Percentiles rank a stretch among this genome's conserved stretches.
Conservation (phyloP, 176 grass and related monocot genomes). For the Miscanthus lutarioriparius region DNA sequence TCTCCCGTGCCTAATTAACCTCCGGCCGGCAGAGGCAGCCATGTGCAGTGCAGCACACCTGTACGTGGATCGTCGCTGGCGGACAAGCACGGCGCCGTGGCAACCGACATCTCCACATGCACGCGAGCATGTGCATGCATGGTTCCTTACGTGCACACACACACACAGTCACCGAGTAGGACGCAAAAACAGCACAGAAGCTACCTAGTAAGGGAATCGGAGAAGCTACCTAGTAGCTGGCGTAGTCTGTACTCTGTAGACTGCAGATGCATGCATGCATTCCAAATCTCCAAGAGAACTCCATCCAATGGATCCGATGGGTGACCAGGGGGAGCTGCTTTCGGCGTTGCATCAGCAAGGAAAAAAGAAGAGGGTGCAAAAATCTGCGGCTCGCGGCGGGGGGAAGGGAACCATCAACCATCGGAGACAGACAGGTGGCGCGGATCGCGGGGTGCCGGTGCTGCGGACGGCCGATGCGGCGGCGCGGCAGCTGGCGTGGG, state of each 20-base stretch:
- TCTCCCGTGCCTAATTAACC: too few relatives aligned
- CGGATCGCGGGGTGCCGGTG: background rate
- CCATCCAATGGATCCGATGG: too few relatives aligned
- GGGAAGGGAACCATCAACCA: too few relatives aligned
- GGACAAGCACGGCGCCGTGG: constrained; percentile 7
- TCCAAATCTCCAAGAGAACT: too few relatives aligned
- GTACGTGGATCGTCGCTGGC: background rate
- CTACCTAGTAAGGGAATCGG: too few relatives aligned
- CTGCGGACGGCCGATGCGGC: background rate
- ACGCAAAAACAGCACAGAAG: background rate
- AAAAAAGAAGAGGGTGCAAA: too few relatives aligned
- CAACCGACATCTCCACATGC: constrained; percentile 22
- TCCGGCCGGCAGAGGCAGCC: background rate
- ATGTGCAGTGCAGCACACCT: background rate
- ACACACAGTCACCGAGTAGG: too few relatives aligned
- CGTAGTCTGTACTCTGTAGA: too few relatives aligned
- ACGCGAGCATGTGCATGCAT: background rate
- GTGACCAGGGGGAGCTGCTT: background rate
- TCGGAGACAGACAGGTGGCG: background rate
- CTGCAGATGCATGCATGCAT: too few relatives aligned
- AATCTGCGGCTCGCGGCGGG: background rate
- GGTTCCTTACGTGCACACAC: background rate
- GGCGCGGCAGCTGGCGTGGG: constrained; percentile 9
- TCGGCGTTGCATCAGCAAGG: background rate
- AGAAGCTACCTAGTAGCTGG: too few relatives aligned